phyloP scores from a whole-genome alignment of 164 flowering plant species.

The Malania oleifera region DNA sequence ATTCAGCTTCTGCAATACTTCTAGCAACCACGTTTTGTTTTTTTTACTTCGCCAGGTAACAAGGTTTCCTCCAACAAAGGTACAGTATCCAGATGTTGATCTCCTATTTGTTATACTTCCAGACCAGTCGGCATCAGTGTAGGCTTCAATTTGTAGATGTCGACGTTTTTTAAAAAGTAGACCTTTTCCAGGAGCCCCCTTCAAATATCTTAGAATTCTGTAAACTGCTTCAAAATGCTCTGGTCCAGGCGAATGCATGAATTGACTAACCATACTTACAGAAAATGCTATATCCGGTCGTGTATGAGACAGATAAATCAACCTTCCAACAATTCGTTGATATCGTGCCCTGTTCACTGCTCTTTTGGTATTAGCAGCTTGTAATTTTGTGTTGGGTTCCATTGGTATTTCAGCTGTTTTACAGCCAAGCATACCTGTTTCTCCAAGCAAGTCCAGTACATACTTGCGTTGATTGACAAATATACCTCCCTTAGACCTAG shows the following conservation, averaged over 20 bases:
- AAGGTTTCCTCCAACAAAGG: not conserved
- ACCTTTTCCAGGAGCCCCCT: not conserved
- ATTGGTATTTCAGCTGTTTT: not conserved
- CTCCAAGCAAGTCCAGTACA: too few relatives aligned
- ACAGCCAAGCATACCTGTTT: not conserved
- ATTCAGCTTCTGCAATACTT: not conserved
- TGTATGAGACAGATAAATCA: not conserved
- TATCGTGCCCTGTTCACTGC: not conserved
- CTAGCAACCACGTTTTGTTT: not conserved
- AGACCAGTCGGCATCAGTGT: not conserved
- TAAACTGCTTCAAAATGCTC: not conserved
- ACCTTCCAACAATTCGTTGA: not conserved
- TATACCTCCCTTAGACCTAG: not conserved
- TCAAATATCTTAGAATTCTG: not conserved
- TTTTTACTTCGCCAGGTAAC: too few relatives aligned
- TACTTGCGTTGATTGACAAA: too few relatives aligned
- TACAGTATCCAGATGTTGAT: too few relatives aligned
- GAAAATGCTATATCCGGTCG: not conserved
- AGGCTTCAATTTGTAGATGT: conserved; percentile 1
- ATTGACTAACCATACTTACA: not conserved
- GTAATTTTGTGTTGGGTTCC: not conserved
- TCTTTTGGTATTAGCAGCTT: not conserved
- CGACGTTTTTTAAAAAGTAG: not conserved
- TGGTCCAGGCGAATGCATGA: not conserved
- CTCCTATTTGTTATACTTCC: not conserved